phyloP scores from a whole-genome alignment of 176 grass and related monocot genomes.

The Canna indica region DNA sequence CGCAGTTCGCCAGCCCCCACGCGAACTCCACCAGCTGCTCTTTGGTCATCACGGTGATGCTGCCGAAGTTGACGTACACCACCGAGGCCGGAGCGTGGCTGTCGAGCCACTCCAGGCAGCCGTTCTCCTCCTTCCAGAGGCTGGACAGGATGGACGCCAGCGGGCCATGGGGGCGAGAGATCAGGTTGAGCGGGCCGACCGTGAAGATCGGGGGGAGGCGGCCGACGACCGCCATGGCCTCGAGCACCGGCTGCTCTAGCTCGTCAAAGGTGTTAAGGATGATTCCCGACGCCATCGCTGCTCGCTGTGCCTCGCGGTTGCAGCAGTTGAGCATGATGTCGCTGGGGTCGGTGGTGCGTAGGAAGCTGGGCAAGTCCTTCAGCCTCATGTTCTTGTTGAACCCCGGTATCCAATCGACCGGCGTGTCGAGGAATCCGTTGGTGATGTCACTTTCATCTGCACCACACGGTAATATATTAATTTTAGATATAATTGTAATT shows the following conservation, averaged over 20 bases:
- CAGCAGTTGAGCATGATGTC: slow-evolving; percentile 3
- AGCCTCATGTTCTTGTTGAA: slow-evolving; percentile 2
- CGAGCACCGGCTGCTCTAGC: not conserved
- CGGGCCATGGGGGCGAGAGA: not conserved
- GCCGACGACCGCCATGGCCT: not conserved
- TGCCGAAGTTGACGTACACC: slow-evolving; percentile 49
- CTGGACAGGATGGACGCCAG: not conserved
- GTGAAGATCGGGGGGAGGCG: slow-evolving; percentile 4
- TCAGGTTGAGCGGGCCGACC: not conserved
- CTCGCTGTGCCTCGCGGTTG: not conserved
- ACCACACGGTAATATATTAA: not conserved
- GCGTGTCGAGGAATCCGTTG: not conserved
- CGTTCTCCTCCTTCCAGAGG: not conserved
- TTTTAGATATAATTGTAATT: no score
- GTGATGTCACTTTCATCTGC: not conserved
- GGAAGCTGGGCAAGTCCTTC: not conserved
- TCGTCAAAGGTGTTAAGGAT: slow-evolving; percentile 7
- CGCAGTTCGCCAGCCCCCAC: slow-evolving; percentile 39
- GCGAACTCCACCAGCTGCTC: slow-evolving; percentile 40
- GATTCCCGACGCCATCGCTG: not conserved
- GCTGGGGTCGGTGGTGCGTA: not conserved
- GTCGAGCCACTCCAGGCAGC: slow-evolving; percentile 26
- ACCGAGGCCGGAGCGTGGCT: slow-evolving; percentile 21
- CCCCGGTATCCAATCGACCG: not conserved
- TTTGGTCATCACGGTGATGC: slow-evolving; percentile 37